Percentiles rank a stretch among this genome's conserved stretches.
phyloP scores from a whole-genome alignment of 2,329 filamentous ascomycete species.

The Diaporthe velutina region DNA sequence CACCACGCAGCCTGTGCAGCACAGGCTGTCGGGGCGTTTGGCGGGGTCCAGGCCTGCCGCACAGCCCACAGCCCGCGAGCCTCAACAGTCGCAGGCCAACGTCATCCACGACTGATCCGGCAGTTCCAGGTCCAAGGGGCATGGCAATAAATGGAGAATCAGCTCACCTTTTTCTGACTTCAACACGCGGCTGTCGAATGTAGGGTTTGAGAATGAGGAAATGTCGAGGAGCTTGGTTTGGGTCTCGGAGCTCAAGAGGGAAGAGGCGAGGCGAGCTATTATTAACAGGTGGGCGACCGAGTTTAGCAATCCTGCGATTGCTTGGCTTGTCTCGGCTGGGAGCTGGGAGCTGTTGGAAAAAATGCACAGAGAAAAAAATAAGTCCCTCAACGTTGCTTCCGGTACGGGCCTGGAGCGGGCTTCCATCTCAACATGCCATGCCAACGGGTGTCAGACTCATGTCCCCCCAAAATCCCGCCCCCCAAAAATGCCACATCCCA shows the following conservation, averaged over 20 bases:
- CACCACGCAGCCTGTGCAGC: slow-evolving; percentile 21
- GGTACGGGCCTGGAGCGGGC: slow-evolving; percentile 27
- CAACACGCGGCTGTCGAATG: slow-evolving; percentile 14
- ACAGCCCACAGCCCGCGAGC: slow-evolving; percentile 1
- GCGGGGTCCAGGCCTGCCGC: slow-evolving; percentile 24
- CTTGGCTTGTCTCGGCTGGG: slow-evolving; percentile 33
- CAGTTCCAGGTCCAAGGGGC: neutral
- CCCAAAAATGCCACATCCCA: slow-evolving; percentile 16
- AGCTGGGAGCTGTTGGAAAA: slow-evolving; percentile 27
- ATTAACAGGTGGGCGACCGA: slow-evolving; percentile 14
- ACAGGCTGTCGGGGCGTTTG: slow-evolving; percentile 22
- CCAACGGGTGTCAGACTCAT: slow-evolving; percentile 29
- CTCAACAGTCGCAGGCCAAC: slow-evolving; percentile 14
- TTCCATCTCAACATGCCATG: slow-evolving; percentile 27
- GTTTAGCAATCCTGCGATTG: slow-evolving; percentile 27
- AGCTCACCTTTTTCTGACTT: slow-evolving; percentile 27
- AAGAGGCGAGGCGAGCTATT: slow-evolving; percentile 4
- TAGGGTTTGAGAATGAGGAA: slow-evolving; percentile 1
- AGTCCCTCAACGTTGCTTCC: slow-evolving; percentile 37
- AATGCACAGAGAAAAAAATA: slow-evolving; percentile 29
- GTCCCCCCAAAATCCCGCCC: slow-evolving; percentile 11
- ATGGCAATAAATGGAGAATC: slow-evolving; percentile 29
- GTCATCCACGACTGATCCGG: slow-evolving; percentile 30
- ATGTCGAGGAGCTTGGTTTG: neutral
- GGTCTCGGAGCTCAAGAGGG: slow-evolving; percentile 6